A percentile compares a stretch with the other conserved stretches of the same genome.
These are phyloP conservation scores for Colletotrichum sp. DNA, from an alignment of 2,329 filamentous ascomycete species.

Conservation along the genomic window DNA sequence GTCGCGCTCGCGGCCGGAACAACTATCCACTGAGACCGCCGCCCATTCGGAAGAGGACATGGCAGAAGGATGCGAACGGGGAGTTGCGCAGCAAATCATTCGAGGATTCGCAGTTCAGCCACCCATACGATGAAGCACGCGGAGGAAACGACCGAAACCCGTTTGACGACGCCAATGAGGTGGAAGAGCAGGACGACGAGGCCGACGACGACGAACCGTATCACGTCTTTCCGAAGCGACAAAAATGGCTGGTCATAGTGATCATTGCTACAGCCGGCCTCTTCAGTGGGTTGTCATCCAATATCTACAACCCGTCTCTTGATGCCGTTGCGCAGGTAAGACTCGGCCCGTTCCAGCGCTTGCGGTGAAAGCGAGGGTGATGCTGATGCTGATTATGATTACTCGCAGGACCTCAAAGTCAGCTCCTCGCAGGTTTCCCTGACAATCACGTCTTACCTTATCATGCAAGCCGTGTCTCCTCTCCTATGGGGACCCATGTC, in stretches of 20 bases:
- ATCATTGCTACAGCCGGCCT: constrained; percentile 54
- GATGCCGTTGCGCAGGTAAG: constrained; percentile 39
- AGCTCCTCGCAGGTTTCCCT: constrained; percentile 36
- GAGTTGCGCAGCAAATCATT: not conserved
- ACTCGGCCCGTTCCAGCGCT: not conserved
- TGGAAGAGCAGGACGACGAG: not conserved
- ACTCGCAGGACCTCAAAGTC: constrained; percentile 30
- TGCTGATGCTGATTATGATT: not conserved
- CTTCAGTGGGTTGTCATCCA: constrained; percentile 57
- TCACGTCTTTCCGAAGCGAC: constrained; percentile 38
- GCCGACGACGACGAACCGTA: constrained; percentile 23
- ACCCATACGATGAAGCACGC: not conserved
- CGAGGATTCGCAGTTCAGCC: not conserved
- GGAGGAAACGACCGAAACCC: not conserved
- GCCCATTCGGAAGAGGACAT: constrained; percentile 10
- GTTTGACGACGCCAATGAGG: not conserved
- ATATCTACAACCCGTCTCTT: constrained; percentile 55
- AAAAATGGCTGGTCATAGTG: constrained; percentile 52
- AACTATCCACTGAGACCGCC: not conserved
- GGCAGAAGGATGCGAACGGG: not conserved
- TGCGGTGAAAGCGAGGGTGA: not conserved
- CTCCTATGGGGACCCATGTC: constrained; percentile 53
- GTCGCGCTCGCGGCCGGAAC: constrained; percentile 1
- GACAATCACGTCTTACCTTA: constrained; percentile 52
- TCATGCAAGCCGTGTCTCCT: constrained; percentile 55